Conservation (phyloP, 176 grass and related monocot genomes). For the Dendrocalamus sinicus region DNA sequence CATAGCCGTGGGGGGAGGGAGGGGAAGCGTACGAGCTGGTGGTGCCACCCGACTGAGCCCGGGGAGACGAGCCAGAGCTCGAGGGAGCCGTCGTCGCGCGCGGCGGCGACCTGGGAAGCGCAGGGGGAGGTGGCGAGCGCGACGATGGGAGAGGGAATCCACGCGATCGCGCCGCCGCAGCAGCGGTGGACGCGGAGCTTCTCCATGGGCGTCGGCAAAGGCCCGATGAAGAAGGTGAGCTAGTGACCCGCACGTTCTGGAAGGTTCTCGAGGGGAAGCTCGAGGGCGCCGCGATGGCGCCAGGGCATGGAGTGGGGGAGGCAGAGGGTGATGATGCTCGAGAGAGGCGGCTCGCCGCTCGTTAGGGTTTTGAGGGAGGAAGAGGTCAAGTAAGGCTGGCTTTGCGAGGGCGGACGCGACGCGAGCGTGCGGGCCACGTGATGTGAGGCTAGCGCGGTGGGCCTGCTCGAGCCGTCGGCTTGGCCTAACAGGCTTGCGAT, state of each 20-base stretch:
- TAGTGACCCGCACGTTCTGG: slow-evolving; percentile 25
- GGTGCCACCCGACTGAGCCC: slow-evolving; percentile 96
- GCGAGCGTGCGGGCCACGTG: slow-evolving; percentile 41
- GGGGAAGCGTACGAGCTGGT: slow-evolving; percentile 75
- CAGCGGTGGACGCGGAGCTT: slow-evolving; percentile 73
- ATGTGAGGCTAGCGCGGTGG: not conserved
- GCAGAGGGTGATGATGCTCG: slow-evolving; percentile 5
- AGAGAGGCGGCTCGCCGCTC: slow-evolving; percentile 51
- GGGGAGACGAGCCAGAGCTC: slow-evolving; percentile 98
- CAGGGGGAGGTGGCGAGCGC: slow-evolving; percentile 75
- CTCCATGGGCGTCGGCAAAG: slow-evolving; percentile 54
- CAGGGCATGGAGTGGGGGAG: slow-evolving; percentile 16
- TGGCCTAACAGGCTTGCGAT: slow-evolving; percentile 7
- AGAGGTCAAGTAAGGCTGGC: slow-evolving; percentile 36
- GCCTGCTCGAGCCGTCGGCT: not conserved
- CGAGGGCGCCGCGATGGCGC: slow-evolving; percentile 42
- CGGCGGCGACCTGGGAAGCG: slow-evolving; percentile 80
- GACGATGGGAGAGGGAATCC: slow-evolving; percentile 73
- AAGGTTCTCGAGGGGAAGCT: slow-evolving; percentile 17
- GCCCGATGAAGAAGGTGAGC: not conserved
- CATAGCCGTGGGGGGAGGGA: not conserved
- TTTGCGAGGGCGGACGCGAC: not conserved
- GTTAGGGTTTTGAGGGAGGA: slow-evolving; percentile 61
- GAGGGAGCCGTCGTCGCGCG: slow-evolving; percentile 71
- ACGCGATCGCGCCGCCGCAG: slow-evolving; percentile 57